phyloP scores from a whole-genome alignment of 2,329 filamentous ascomycete species.

The Arthroderma sp. region DNA sequence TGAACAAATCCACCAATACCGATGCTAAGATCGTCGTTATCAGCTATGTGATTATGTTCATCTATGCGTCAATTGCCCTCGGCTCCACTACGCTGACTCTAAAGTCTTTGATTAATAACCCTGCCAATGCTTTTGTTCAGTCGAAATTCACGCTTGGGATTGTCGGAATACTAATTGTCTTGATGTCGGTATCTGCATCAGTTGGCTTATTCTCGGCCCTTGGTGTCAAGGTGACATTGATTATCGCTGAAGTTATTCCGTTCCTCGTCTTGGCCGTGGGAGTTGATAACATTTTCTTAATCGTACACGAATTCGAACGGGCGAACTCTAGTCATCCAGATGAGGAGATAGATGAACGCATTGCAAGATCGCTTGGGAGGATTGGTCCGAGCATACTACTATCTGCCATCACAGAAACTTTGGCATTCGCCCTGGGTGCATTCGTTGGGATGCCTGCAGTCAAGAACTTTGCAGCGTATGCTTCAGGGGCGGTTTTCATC shows the following conservation, averaged over 20 bases:
- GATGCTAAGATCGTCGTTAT: constrained; percentile 93
- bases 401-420: constrained; percentile 86
- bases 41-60: constrained; percentile 97
- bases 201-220: constrained; percentile 88
- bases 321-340: constrained; percentile 88
- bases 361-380: constrained; percentile 77
- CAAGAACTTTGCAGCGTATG: constrained; percentile 92
- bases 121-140: constrained; percentile 73
- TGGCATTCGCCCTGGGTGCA: constrained; percentile 81
- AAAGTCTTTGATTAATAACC: constrained; percentile 65
- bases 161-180: constrained; percentile 82
- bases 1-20: constrained; percentile 97
- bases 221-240: constrained; percentile 86
- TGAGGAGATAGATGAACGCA: constrained; percentile 69
- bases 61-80: constrained; percentile 86
- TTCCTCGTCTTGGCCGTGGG: constrained; percentile 94
- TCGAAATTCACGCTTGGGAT: constrained; percentile 96
- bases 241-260: constrained; percentile 96
- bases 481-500: constrained; percentile 89
- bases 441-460: constrained; percentile 98
- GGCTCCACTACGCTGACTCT: constrained; percentile 75
- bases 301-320: constrained; percentile 94
- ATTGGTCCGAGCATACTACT: constrained; percentile 96
- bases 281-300: constrained; percentile 97
- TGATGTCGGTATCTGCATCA: constrained; percentile 94